Percentiles rank a stretch among this genome's conserved stretches.
phyloP scores from a whole-genome alignment of 2,329 filamentous ascomycete genomes.

The Alternaria brassicicola region DNA sequence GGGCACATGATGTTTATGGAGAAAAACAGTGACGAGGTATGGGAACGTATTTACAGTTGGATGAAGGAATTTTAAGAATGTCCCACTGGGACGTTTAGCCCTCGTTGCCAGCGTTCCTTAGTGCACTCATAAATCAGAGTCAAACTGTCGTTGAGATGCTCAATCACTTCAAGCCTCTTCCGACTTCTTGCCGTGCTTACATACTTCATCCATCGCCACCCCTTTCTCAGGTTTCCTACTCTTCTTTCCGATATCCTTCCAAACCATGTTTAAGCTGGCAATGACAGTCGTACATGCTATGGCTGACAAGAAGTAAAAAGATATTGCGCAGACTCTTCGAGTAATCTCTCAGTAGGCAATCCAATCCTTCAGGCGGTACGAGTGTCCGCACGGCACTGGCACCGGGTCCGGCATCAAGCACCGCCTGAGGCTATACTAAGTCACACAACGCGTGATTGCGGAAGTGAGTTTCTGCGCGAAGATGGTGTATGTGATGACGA shows the following conservation, averaged over 20 bases:
- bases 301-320: slow-evolving; percentile 30
- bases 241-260: slow-evolving; percentile 33
- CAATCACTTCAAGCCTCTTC: neutral
- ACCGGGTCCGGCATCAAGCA: slow-evolving; percentile 32
- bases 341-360: slow-evolving; percentile 31
- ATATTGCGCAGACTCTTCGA: slow-evolving; percentile 31
- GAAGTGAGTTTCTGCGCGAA: slow-evolving; percentile 32
- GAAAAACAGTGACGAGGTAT: slow-evolving; percentile 4
- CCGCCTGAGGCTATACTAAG: slow-evolving; percentile 30
- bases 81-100: neutral
- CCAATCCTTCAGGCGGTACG: slow-evolving; percentile 21
- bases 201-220: neutral
- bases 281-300: slow-evolving; percentile 19
- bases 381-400: slow-evolving; percentile 30
- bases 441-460: slow-evolving; percentile 26
- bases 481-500: slow-evolving; percentile 38
- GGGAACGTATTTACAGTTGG: slow-evolving; percentile 3
- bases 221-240: neutral
- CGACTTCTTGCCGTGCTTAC: neutral
- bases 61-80: neutral
- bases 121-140: neutral
- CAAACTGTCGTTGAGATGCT: neutral
- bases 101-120: neutral
- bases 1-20: slow-evolving; percentile 9
- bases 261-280: slow-evolving; percentile 30